Conservation (phyloP, 1,284 basidiomycete species). For the Clitocybe nebularis region DNA sequence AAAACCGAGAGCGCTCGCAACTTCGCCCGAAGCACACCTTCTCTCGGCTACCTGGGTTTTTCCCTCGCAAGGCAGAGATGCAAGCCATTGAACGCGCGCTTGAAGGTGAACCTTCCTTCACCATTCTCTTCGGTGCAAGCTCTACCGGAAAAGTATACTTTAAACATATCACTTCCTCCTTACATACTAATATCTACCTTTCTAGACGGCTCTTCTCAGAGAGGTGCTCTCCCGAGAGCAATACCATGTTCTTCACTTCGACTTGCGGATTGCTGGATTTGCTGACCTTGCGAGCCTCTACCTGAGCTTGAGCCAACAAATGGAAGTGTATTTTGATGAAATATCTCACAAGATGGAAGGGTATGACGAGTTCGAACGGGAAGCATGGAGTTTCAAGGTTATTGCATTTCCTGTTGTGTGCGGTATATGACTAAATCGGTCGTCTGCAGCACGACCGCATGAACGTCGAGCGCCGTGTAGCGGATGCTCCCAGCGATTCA, state of each 20-base stretch:
- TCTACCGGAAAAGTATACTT: constrained; percentile 75
- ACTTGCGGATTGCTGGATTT: constrained; percentile 79
- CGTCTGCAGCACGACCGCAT: constrained; percentile 74
- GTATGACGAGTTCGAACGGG: constrained; percentile 69
- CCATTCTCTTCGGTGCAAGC: constrained; percentile 77
- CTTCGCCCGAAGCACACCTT: constrained; percentile 75
- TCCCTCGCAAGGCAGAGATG: constrained; percentile 62
- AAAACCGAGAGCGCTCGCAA: constrained; percentile 61
- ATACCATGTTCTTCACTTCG: constrained; percentile 80
- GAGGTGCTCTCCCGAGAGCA: constrained; percentile 64
- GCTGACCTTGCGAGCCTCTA: constrained; percentile 76
- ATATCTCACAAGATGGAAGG: constrained; percentile 60
- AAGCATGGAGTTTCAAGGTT: constrained; percentile 76
- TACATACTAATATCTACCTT: constrained; percentile 7
- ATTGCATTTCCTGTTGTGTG: too few relatives aligned
- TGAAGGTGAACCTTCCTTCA: constrained; percentile 72
- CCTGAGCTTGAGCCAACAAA: constrained; percentile 69
- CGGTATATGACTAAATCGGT: too few relatives aligned
- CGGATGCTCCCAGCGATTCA: constrained; percentile 32
- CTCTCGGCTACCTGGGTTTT: constrained; percentile 69
- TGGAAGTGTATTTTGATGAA: constrained; percentile 74
- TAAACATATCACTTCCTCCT: constrained; percentile 1
- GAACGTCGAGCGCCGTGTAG: constrained; percentile 60
- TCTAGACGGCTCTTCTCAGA: constrained; percentile 69
- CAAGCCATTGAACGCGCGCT: constrained; percentile 59